Base-by-base conservation (phyloP, 768 basidiomycete genomes). In the Phallus indusiatus region DNA sequence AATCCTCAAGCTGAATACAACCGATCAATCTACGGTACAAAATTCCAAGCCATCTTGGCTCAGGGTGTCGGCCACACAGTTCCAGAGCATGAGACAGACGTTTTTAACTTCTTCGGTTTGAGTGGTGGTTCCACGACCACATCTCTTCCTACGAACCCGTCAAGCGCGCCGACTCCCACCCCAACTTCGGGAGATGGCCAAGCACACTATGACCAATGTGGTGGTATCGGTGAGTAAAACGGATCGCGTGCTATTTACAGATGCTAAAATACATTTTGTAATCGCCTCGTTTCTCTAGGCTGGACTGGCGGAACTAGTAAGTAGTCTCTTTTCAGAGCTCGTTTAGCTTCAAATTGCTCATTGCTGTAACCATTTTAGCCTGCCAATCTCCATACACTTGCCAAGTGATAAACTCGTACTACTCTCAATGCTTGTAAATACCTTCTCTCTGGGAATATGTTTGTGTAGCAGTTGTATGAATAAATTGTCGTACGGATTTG, bases 1-100 rank as follows among this genome's bases (percentile, higher is more conserved):
- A 73, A 72, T 21, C 80, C 80, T 9, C 58, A 71, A 12, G 66
- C 71, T 33, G 75, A 76, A 35, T 81, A 78, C 73, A 77, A 77
- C 21, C 73, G 73, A 56, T 69, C 75, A 2, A 74, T 72, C 17
- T 82, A 77, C 64, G 81, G 81, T 11, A 71, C 77, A 48, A 70
- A 74, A 60, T 72, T 81, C 65, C 76, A 78, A 63, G 79, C 75
- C n/a, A 78, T 79, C 62, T 71, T 72, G 56, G 80, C 77, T 7
- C 67, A 70, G 54, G 73, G 73, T 17, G 75, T 80, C 20, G 76
- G 75, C 50, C 81, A 82, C 68, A 78, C 78, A 54, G 76, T 81
- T n/a, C 79, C 77, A 11, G 71, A 74, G 14, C 78, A 78, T 60
- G 78, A 72, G 57, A 71, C 70, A 52, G 73, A 78, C 53, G 77